A percentile compares a stretch with the other conserved stretches of the same genome.
Evolutionary conservation across 169 alveolate genomes (phyloP).

Genomic region (Plasmodium gallinaceum): DNA sequence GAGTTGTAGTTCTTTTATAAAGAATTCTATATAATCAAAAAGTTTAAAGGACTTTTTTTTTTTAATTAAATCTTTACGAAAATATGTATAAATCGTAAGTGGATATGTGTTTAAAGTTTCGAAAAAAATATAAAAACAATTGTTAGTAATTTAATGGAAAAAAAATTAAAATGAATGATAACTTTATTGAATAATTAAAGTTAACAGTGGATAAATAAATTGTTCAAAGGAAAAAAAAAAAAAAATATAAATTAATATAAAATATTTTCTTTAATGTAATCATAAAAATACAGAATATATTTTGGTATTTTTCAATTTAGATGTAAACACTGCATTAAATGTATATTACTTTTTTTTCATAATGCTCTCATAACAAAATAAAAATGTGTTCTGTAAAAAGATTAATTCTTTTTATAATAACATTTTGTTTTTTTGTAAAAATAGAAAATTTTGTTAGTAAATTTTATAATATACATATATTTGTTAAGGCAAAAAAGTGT

Average conservation of each 20-base stretch:
- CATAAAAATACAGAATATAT: not conserved
- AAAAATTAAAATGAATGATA: too few species aligned
- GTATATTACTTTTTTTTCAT: conserved; percentile 6
- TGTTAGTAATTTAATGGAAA: too few species aligned
- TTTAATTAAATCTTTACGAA: too few species aligned
- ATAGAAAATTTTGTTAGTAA: conserved; percentile 17
- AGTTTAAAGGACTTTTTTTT: too few species aligned
- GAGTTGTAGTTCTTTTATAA: too few species aligned
- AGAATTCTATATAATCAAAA: too few species aligned
- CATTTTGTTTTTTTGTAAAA: conserved; percentile 18
- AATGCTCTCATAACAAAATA: conserved; percentile 6
- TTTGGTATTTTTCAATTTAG: not conserved
- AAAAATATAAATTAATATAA: not conserved
- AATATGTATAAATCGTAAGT: too few species aligned
- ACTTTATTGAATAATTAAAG: not conserved
- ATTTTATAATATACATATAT: conserved; percentile 18
- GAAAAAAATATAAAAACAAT: too few species aligned
- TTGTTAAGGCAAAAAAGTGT: conserved; percentile 12
- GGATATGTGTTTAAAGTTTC: too few species aligned
- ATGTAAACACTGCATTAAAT: not conserved
- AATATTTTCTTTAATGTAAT: not conserved
- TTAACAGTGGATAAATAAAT: not conserved
- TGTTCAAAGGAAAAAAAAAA: conserved; percentile 8
- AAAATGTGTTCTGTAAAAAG: conserved; percentile 54
- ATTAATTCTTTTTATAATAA: conserved; percentile 36